A percentile compares a stretch with the other conserved stretches of the same genome.
Evolutionary conservation across 805 yeast genomes (phyloP).

Genomic region (Starmera dryadoides): DNA sequence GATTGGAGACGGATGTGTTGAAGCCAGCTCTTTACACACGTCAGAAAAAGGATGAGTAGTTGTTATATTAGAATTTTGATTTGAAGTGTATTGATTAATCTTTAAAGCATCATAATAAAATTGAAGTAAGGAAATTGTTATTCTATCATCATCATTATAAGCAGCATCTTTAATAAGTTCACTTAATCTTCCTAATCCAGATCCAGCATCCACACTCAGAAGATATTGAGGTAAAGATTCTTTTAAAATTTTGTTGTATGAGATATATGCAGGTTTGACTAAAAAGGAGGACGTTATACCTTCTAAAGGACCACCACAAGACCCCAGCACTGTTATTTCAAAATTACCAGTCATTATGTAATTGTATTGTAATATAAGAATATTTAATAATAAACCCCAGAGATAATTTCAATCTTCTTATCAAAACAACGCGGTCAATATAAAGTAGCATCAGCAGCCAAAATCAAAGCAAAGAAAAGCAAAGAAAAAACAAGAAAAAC

Average conservation of each 20-base stretch:
- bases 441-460: no score
- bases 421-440: no score
- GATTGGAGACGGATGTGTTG: constrained; percentile 17
- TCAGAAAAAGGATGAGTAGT: background rate
- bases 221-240: constrained; percentile 27
- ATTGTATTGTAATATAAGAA: background rate
- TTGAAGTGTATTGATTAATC: constrained; percentile 1
- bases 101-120: constrained; percentile 3
- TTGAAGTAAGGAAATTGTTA: constrained; percentile 6
- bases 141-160: constrained; percentile 2
- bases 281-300: constrained; percentile 61
- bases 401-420: background rate
- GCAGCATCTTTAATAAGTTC: constrained; percentile 26
- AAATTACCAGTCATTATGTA: constrained; percentile 24
- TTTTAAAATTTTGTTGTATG: constrained; percentile 31
- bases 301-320: constrained; percentile 82
- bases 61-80: constrained; percentile 5
- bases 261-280: constrained; percentile 43
- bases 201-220: constrained; percentile 73
- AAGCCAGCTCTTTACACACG: constrained; percentile 1
- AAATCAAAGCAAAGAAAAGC: no score
- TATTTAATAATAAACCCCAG: no score
- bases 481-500: no score
- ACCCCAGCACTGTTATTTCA: constrained; percentile 64
- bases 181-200: constrained; percentile 52